Base-by-base conservation (phyloP, 2,329 filamentous ascomycete genomes). In the Ceratocystiopsis brevicomis region DNA sequence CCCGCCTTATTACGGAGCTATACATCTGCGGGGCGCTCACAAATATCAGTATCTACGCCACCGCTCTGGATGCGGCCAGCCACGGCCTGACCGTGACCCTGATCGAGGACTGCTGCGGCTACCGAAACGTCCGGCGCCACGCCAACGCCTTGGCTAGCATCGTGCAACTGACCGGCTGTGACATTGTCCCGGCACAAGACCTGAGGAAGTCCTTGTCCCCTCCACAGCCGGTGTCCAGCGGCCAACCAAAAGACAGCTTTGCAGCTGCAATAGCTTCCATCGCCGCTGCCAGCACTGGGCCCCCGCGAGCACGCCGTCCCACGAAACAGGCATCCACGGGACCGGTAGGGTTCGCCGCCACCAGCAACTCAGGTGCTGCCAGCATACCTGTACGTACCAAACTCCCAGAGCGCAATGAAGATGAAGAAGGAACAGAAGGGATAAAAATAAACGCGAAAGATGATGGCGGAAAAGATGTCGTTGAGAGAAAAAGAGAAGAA, bases 1-100 rank as follows among this genome's bases (percentile, higher is more conserved):
- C 77, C n/a, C 81, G 78, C 49, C 78, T 95, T 51, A 76, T 93
- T 46, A 94, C 86, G 2, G 82, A 95, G 53, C 65, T 98, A 13
- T 95, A 82, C 59, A 73, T 96, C 19, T 92, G 83, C 54, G 90
- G 90, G 18, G 80, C 81, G 38, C 69, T 93, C 40, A 83, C 80
- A 38, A 95, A 96, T 53, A 66, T 92, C 34, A 87, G 86, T 32
- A 78, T 96, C 39, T 86, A 90, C 56, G 88, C 90, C 9, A 95
- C 88, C 1, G 86, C 86, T 4, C 68, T 93, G 49, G 90, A 95
- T 55, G 90, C 88, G 12, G 87, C 84, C 2, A 74, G 81, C 17
- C 81, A 95, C 58, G 90, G 87, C 5, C 77, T 93, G 53, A 68
- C 75, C n/a, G 84, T 95, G 53, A 90, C 81, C 6, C 65, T 96